These are phyloP conservation scores for Debaryomyces subglobosus DNA, from an alignment of 1,139 yeast species.

Conservation along the genomic window DNA sequence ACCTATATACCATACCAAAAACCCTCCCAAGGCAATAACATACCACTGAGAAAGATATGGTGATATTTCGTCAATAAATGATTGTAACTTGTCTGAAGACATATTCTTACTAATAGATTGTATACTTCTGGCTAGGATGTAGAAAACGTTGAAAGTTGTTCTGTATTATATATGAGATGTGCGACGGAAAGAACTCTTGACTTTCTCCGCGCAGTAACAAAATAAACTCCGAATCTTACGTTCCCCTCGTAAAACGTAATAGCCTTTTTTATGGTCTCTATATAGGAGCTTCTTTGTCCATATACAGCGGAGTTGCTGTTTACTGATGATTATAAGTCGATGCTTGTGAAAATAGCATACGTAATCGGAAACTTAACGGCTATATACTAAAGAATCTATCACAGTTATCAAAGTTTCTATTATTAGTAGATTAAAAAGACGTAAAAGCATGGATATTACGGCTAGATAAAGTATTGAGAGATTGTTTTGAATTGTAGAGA, in stretches of 20 bases:
- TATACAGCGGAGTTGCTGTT: neutral
- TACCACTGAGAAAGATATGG: conserved; percentile 21
- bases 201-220: neutral
- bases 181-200: neutral
- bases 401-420: neutral
- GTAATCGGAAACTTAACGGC: neutral
- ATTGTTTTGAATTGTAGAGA: neutral
- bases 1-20: conserved; percentile 15
- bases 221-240: neutral
- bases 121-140: neutral
- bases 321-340: neutral
- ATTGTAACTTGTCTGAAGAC: conserved; percentile 6
- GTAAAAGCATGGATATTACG: no score
- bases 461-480: neutral
- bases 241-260: neutral
- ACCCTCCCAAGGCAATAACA: conserved; percentile 14
- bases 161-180: neutral
- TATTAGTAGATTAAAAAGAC: neutral
- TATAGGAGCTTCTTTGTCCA: neutral
- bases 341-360: neutral
- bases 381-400: neutral
- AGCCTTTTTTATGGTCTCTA: neutral
- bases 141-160: neutral
- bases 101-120: neutral
- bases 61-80: conserved; percentile 6